Evolutionary conservation across 169 alveolate species (phyloP), one percentile per base, ranked within the genome.

Genomic region (Fabrea salina): DNA sequence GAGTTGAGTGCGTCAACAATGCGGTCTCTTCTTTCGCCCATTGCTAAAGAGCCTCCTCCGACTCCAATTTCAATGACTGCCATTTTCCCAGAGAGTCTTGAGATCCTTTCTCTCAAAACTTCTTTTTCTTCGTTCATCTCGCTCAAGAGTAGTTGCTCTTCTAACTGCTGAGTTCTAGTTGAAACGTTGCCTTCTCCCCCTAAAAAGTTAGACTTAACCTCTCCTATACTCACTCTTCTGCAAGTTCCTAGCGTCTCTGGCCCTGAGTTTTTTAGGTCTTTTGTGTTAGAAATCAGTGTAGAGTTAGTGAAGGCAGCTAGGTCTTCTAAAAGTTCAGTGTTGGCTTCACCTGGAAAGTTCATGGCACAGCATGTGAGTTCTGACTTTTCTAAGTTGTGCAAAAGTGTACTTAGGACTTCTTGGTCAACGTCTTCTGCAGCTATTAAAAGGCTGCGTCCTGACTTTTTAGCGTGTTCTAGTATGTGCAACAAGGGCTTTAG

Each of bases 1-100:
- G 91, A 76, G 32, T 86, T 86, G 27, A 86, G 41, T 35, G 83
- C 5, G 41, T 86, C 91, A 0, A 86, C 84, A 7, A 86, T 82
- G 0, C 81, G 8, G 32, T 86, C 91, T 41, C 91, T 49, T 4
- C 68, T 41, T 66, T 82, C 88, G 2, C 77, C 83, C 32, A 27
- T 64, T 27, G 67, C 82, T 22, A 76, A 74, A 4, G 82, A 82
- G 22, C 75, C 67, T n/a, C 91, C 91, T 32, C 86, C 86, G 19
- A 82, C 83, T 1, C 84, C 83, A 37, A 86, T 86, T 22, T 59
- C 85, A 22, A 84, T 76, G 6, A 75, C 57, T 6, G 54, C 30
- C 25, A 56, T 30, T 8, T 59, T 68, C 41, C 85, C 53, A 16
- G 37, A 41, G 70, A 80, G 11, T 57, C 70, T 57, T 82, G 84